A percentile compares a stretch with the other conserved stretches of the same genome.
Evolutionary conservation across 2,329 filamentous ascomycete genomes (phyloP).

Genomic region (Xylariaceae sp.): DNA sequence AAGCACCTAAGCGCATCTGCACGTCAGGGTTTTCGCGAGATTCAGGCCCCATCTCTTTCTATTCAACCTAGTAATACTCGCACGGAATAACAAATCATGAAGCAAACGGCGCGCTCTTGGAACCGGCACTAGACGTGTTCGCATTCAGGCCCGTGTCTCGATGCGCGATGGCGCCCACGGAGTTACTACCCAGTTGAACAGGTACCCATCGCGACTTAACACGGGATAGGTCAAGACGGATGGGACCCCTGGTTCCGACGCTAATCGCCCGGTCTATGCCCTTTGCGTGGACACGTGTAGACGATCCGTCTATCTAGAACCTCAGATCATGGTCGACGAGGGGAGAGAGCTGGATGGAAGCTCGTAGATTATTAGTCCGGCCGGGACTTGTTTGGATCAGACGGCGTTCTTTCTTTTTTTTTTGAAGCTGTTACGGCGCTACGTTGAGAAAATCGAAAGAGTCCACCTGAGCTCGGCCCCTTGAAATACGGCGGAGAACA

Average conservation of each 20-base stretch:
- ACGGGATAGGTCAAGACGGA: neutral
- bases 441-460: slow-evolving; percentile 6
- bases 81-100: too few species aligned
- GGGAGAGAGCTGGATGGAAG: too few species aligned
- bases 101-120: neutral
- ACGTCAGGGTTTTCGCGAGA: neutral
- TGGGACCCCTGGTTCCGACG: neutral
- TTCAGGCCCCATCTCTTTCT: neutral
- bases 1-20: neutral
- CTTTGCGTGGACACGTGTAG: neutral
- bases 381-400: too few species aligned
- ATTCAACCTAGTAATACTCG: too few species aligned
- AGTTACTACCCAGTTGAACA: slow-evolving; percentile 1
- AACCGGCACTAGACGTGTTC: neutral
- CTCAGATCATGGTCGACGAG: neutral
- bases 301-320: neutral
- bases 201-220: neutral
- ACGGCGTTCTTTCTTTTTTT: neutral
- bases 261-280: neutral
- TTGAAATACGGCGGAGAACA: too few species aligned
- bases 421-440: slow-evolving; percentile 1
- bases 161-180: slow-evolving; percentile 4
- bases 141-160: slow-evolving; percentile 5
- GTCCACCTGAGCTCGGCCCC: neutral
- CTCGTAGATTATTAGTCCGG: too few species aligned